Evolutionary conservation across 108 stramenopile species (phyloP), one percentile per base, ranked within the genome.

Genomic region (Ochromonas danica): DNA sequence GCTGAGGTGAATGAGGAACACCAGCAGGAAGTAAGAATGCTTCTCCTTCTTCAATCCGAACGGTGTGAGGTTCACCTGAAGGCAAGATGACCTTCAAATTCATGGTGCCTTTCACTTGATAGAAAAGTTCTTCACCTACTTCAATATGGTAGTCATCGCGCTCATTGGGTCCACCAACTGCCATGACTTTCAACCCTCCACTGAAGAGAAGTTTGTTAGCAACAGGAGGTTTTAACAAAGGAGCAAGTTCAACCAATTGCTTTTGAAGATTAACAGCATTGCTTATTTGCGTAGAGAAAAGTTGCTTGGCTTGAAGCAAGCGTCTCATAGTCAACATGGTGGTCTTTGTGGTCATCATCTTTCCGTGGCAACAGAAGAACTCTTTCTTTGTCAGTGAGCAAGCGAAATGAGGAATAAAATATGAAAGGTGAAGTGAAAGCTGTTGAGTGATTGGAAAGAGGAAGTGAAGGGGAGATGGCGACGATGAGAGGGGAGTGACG

Each of bases 1-100:
- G 45, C 6, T 78, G 77, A 38, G 77, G 77, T 39, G 77, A 78
- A 33, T 78, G 77, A 3, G 77, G 77, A 17, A 78, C 31, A 61
- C 33, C 27, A 17, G 1, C 1, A 1, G 77, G 77, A 1, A 78
- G 77, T 1, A 78, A 61, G 35, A 78, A 78, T 38, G 10, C 2
- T 1, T 78, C 57, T 39, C 77, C 77, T 1, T 28, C 77, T 28
- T 0, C 6, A 1, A 78, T 31, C 3, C 39, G 1, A 78, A 17
- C 57, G 39, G 57, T n/a, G n/a, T 71, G 71, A 41, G 28, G 40
- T 2, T 14, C 39, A 31, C 71, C 0, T 2, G 39, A 57, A 22
- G 10, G 51, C n/a, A 45, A 39, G 57, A 78, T 17, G 30, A 62
- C 35, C 30, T 78, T 61, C 60, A 78, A 61, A 33, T 0, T 0